These are phyloP conservation scores for Monilinia polystroma DNA, from an alignment of 2,329 filamentous ascomycete genomes.

Conservation along the genomic window DNA sequence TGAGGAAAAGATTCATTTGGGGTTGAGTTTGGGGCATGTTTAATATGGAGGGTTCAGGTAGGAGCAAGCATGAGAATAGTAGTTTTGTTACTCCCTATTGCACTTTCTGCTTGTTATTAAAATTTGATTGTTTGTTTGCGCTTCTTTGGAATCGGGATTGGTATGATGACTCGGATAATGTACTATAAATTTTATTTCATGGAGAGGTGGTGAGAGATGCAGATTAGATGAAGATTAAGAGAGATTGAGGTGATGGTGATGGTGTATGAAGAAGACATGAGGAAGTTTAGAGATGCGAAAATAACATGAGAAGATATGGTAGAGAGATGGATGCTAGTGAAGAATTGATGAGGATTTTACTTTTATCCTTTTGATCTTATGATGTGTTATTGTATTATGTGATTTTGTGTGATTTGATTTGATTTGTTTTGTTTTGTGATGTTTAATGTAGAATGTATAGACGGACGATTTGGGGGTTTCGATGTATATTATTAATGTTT, in stretches of 20 bases:
- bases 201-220: too few species aligned
- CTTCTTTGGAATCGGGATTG: background rate
- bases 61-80: background rate
- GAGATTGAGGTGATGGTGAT: background rate
- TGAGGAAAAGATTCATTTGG: background rate
- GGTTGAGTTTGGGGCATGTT: background rate
- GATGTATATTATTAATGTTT: too few species aligned
- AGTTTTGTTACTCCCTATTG: background rate
- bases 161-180: constrained; percentile 6
- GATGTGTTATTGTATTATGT: too few species aligned
- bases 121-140: background rate
- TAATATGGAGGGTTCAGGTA: background rate
- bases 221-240: background rate
- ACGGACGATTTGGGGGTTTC: too few species aligned
- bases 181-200: constrained; percentile 7
- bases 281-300: background rate
- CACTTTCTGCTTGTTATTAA: background rate
- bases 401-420: too few species aligned
- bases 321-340: background rate
- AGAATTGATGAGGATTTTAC: background rate
- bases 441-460: too few species aligned
- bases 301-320: background rate
- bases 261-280: background rate
- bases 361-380: background rate
- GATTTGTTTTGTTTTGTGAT: too few species aligned